A percentile compares a stretch with the other conserved stretches of the same genome.
These are phyloP conservation scores for Globisporangium megalacanthum DNA, from an alignment of 352 stramenopile species.

Conservation along the genomic window DNA sequence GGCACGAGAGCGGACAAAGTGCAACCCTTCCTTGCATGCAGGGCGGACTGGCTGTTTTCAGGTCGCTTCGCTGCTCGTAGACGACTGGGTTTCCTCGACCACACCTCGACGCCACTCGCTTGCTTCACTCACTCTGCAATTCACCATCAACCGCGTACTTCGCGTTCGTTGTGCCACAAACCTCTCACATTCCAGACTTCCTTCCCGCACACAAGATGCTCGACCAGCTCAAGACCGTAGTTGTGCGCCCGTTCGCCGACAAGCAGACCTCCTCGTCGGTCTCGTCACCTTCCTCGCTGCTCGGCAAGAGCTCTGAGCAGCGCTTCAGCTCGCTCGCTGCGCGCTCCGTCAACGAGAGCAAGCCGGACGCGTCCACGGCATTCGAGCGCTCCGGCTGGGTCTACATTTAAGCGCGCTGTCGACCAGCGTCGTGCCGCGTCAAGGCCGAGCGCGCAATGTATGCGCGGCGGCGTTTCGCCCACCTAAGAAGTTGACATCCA, in stretches of 20 bases:
- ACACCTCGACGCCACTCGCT: not conserved
- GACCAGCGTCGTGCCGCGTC: too few relatives aligned
- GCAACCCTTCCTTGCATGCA: not conserved
- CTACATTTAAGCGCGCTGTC: constrained; percentile 46
- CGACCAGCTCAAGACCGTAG: constrained; percentile 69
- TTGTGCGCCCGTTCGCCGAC: constrained; percentile 26
- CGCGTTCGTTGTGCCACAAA: too few relatives aligned
- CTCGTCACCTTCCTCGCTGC: not conserved
- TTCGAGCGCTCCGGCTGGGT: constrained; percentile 75
- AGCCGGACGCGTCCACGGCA: constrained; percentile 53
- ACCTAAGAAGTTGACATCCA: too few relatives aligned
- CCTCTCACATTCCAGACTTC: not conserved
- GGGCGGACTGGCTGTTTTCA: not conserved
- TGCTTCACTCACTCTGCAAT: constrained; percentile 33
- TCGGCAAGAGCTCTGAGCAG: constrained; percentile 27
- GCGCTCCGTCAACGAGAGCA: constrained; percentile 31
- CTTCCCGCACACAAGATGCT: constrained; percentile 32
- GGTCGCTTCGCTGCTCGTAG: not conserved
- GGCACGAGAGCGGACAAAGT: not conserved
- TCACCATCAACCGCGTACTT: constrained; percentile 8
- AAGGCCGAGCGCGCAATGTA: too few relatives aligned
- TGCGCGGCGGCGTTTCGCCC: too few relatives aligned
- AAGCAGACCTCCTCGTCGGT: constrained; percentile 15
- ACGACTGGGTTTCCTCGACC: not conserved
- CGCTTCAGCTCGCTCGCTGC: constrained; percentile 19